A percentile compares a stretch with the other conserved stretches of the same genome.
Evolutionary conservation across 2,329 filamentous ascomycete species (phyloP).

Genomic region (Penicillium sp.): DNA sequence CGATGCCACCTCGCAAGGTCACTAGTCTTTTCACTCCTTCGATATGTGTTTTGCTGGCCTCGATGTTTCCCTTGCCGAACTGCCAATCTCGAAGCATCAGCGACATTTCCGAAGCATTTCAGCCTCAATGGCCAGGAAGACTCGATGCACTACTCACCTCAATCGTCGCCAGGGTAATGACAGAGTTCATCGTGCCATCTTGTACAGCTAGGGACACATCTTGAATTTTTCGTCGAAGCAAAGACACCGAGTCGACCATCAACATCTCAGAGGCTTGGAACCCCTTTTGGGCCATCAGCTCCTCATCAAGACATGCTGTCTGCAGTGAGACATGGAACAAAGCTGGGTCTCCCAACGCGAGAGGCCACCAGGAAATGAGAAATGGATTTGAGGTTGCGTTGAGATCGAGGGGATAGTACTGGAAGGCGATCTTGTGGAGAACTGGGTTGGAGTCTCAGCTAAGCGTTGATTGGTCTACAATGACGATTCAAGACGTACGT

Average conservation of each 20-base stretch:
- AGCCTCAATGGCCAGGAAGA: neutral
- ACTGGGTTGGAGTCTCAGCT: conserved; percentile 49
- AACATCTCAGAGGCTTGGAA: conserved; percentile 61
- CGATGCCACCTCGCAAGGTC: conserved; percentile 58
- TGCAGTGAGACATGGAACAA: conserved; percentile 66
- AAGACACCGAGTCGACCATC: conserved; percentile 62
- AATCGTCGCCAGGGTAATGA: conserved; percentile 64
- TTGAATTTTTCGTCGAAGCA: conserved; percentile 59
- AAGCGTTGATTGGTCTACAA: neutral
- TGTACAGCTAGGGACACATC: conserved; percentile 56
- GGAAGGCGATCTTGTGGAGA: conserved; percentile 63
- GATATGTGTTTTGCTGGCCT: conserved; percentile 56
- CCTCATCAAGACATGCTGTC: conserved; percentile 64
- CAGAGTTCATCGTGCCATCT: conserved; percentile 63
- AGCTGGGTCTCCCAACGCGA: conserved; percentile 61
- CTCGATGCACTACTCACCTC: conserved; percentile 51
- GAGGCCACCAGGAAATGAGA: conserved; percentile 65
- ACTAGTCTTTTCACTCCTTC: conserved; percentile 59
- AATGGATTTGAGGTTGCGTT: conserved; percentile 62
- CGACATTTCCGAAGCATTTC: neutral
- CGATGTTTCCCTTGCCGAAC: conserved; percentile 61
- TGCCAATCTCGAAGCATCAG: conserved; percentile 30
- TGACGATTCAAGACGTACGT: conserved; percentile 32
- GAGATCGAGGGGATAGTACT: conserved; percentile 65
- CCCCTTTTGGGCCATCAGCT: conserved; percentile 58